These are phyloP conservation scores for Cucurbita maxima DNA, from an alignment of 306 rosid genomes.

Conservation along the genomic window DNA sequence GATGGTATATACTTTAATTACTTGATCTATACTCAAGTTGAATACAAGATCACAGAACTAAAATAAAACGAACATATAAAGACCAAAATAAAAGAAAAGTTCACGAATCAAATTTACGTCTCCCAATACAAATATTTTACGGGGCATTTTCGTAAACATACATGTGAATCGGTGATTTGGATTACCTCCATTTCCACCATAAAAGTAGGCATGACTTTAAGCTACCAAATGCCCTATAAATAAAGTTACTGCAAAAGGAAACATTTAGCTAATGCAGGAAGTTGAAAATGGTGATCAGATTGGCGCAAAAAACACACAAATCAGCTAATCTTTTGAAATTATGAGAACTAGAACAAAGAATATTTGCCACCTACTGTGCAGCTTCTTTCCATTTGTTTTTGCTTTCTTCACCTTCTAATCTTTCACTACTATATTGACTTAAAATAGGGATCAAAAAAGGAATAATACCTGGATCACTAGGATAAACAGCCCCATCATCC, in stretches of 20 bases:
- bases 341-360: neutral
- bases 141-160: neutral
- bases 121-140: neutral
- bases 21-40: too few relatives aligned
- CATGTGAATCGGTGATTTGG: neutral
- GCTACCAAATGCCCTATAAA: neutral
- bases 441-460: slow-evolving; percentile 7
- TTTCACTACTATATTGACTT: slow-evolving; percentile 4
- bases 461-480: slow-evolving; percentile 22
- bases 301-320: neutral
- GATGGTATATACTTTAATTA: too few relatives aligned
- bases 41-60: neutral
- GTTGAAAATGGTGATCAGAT: neutral
- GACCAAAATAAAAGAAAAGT: neutral
- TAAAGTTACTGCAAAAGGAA: neutral
- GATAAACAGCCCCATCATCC: slow-evolving; percentile 15
- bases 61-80: neutral
- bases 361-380: neutral
- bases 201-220: neutral
- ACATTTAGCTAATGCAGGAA: neutral
- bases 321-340: neutral
- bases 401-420: neutral
- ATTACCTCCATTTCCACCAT: slow-evolving; percentile 1
- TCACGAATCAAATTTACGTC: neutral
- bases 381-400: neutral